phyloP scores from a whole-genome alignment of 768 basidiomycete species.

The Boletus tomentosulus region DNA sequence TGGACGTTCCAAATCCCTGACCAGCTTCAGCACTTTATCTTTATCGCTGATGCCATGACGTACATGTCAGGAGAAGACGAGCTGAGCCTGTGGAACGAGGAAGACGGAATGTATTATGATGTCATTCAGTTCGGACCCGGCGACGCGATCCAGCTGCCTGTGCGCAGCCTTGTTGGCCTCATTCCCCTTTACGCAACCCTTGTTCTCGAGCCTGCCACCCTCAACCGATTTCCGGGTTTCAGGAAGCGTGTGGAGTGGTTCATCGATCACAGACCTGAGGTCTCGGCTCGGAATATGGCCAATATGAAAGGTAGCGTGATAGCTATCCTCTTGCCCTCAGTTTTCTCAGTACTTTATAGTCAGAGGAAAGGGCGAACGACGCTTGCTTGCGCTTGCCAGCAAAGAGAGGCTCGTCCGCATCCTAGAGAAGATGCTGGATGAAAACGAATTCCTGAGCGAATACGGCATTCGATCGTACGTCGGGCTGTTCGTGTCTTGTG shows the following conservation, averaged over 20 bases:
- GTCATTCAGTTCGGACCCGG: constrained; percentile 86
- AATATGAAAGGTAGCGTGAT: constrained; percentile 76
- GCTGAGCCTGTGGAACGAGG: constrained; percentile 87
- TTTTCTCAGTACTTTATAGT: constrained; percentile 13
- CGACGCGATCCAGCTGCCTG: constrained; percentile 83
- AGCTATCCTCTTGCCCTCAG: neutral
- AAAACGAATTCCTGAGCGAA: constrained; percentile 93
- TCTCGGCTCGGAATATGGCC: constrained; percentile 90
- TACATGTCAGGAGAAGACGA: constrained; percentile 77
- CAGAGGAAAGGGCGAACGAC: constrained; percentile 79
- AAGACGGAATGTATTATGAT: constrained; percentile 98
- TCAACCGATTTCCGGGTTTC: constrained; percentile 95
- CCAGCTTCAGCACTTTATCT: constrained; percentile 80
- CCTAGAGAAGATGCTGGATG: constrained; percentile 95
- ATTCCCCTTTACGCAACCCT: constrained; percentile 95
- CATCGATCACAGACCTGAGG: constrained; percentile 84
- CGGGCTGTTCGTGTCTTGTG: neutral
- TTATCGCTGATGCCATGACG: constrained; percentile 99
- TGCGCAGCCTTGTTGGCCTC: constrained; percentile 94
- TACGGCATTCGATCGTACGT: constrained; percentile 94
- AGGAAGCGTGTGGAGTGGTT: constrained; percentile 99
- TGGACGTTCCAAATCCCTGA: constrained; percentile 9
- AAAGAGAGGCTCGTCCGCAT: constrained; percentile 88
- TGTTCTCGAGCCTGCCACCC: constrained; percentile 82
- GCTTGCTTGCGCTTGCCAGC: constrained; percentile 83